Percentiles rank a stretch among this genome's conserved stretches.
Conservation (phyloP, 1,284 basidiomycete species). For the Trichosporon sp. region DNA sequence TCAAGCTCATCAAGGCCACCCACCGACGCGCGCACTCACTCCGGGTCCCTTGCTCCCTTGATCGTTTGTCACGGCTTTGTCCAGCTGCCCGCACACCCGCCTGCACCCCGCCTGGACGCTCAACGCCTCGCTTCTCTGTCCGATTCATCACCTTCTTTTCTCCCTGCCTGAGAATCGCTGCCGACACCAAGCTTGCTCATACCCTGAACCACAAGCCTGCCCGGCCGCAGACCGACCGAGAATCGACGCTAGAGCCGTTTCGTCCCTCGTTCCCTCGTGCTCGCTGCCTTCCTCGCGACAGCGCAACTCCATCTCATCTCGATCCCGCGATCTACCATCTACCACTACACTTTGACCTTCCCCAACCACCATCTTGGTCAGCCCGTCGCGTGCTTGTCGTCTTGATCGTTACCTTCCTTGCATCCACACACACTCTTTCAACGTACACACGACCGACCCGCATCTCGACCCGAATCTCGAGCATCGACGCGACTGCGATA, state of each 20-base stretch:
- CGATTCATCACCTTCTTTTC: conserved; percentile 16
- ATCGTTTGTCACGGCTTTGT: neutral
- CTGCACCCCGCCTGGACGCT: too few species aligned
- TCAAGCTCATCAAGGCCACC: neutral
- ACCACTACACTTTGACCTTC: neutral
- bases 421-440: neutral
- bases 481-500: conserved; percentile 6
- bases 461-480: neutral
- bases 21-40: neutral
- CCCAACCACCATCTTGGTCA: neutral
- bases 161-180: conserved; percentile 6
- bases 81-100: neutral
- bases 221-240: neutral
- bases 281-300: neutral
- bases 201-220: neutral
- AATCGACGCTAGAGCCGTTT: neutral
- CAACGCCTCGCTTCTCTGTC: neutral
- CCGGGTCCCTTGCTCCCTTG: conserved; percentile 8
- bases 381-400: neutral
- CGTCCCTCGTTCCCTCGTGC: neutral
- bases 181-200: neutral
- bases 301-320: neutral
- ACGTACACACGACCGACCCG: neutral
- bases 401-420: neutral
- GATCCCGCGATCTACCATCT: neutral